These are phyloP conservation scores for Volvox africanus DNA, from an alignment of 139 green algal genomes.

Conservation along the genomic window DNA sequence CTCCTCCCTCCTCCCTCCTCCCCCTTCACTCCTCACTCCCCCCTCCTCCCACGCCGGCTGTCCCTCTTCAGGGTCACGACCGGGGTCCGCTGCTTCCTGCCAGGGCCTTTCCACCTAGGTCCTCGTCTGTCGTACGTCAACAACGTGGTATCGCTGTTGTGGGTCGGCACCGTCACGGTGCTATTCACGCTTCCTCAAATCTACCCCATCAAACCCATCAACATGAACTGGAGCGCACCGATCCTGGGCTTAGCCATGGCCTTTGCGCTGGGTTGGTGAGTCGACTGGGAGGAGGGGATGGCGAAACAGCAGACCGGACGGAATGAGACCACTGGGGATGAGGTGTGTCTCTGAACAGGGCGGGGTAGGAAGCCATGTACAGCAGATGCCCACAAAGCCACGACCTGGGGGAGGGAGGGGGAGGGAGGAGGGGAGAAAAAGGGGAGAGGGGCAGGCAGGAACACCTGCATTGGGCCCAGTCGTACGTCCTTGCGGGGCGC, in stretches of 20 bases:
- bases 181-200: constrained; percentile 39
- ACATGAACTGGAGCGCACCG: constrained; percentile 43
- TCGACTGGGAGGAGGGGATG: too few species aligned
- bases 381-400: too few species aligned
- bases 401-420: neutral
- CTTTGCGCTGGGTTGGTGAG: constrained; percentile 28
- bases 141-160: constrained; percentile 12
- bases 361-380: too few species aligned
- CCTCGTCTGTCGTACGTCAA: constrained; percentile 19
- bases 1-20: neutral
- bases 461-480: too few species aligned
- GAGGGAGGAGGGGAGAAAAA: too few species aligned
- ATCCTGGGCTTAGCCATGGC: constrained; percentile 22
- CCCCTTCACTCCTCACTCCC: neutral
- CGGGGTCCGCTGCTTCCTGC: neutral
- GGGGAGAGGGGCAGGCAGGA: too few species aligned
- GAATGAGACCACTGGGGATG: too few species aligned
- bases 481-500: too few species aligned
- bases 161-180: constrained; percentile 32
- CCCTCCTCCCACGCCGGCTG: neutral
- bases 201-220: constrained; percentile 30
- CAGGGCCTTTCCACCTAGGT: constrained; percentile 27
- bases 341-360: too few species aligned
- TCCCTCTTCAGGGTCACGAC: constrained; percentile 1
- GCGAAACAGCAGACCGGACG: too few species aligned